Conservation (phyloP, 768 basidiomycete genomes). For the Boletus bicolor region DNA sequence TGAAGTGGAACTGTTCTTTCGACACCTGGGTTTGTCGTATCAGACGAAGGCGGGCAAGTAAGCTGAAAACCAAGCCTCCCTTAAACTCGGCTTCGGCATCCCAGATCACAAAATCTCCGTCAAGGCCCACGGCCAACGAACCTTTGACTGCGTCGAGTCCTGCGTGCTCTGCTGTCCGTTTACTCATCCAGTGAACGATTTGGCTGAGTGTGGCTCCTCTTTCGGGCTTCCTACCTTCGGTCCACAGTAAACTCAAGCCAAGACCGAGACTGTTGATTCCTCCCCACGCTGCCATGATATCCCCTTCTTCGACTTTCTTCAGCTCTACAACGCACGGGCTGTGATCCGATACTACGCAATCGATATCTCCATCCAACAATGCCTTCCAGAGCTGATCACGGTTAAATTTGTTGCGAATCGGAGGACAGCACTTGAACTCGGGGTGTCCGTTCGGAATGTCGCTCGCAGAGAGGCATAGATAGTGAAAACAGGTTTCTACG, state of each 20-base stretch:
- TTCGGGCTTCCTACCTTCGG: conserved; percentile 59
- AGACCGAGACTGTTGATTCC: conserved; percentile 90
- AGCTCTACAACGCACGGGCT: conserved; percentile 84
- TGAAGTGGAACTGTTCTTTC: conserved; percentile 73
- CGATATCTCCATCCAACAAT: conserved; percentile 76
- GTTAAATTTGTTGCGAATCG: conserved; percentile 75
- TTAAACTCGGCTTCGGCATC: conserved; percentile 53
- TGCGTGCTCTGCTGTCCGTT: conserved; percentile 74
- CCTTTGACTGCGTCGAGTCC: conserved; percentile 73
- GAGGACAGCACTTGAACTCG: conserved; percentile 96
- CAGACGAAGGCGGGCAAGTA: not conserved
- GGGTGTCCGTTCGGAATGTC: conserved; percentile 72
- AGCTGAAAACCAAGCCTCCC: conserved; percentile 21
- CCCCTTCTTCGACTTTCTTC: conserved; percentile 73
- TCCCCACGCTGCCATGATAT: conserved; percentile 92
- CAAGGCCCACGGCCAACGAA: conserved; percentile 63
- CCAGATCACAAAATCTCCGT: conserved; percentile 88
- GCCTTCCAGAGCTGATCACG: conserved; percentile 78
- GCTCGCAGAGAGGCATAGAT: conserved; percentile 74
- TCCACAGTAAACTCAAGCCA: conserved; percentile 87
- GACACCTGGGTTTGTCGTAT: conserved; percentile 52
- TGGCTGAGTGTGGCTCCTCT: conserved; percentile 53
- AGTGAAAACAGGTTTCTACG: conserved; percentile 98
- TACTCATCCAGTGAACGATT: conserved; percentile 74
- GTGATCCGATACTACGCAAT: conserved; percentile 95